A percentile compares a stretch with the other conserved stretches of the same genome.
Conservation (phyloP, 805 yeast genomes). For the Blastobotrys americana region DNA sequence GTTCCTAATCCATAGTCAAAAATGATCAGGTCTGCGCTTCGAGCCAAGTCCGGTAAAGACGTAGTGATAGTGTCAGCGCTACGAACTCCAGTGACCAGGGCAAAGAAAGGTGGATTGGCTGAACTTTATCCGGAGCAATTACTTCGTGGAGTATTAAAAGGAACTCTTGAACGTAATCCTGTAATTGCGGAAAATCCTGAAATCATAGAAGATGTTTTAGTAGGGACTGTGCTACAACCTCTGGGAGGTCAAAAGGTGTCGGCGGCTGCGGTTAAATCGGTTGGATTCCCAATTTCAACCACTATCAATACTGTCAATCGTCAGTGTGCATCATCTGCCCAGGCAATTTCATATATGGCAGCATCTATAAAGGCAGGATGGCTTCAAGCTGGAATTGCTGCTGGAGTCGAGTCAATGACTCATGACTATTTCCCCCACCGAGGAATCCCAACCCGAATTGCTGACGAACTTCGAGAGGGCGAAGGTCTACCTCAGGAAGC, state of each 20-base stretch:
- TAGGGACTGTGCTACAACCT: slow-evolving; percentile 35
- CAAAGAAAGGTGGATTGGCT: slow-evolving; percentile 35
- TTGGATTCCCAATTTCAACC: slow-evolving; percentile 32
- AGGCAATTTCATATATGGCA: slow-evolving; percentile 33
- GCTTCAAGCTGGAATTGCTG: slow-evolving; percentile 32
- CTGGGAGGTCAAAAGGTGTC: slow-evolving; percentile 36
- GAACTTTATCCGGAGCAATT: slow-evolving; percentile 28
- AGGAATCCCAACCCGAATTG: slow-evolving; percentile 33
- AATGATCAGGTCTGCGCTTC: too few relatives aligned
- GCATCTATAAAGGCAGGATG: slow-evolving; percentile 30
- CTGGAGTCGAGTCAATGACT: slow-evolving; percentile 41
- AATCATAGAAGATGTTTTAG: slow-evolving; percentile 32
- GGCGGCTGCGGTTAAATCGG: slow-evolving; percentile 32
- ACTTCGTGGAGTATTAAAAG: neutral
- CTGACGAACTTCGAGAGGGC: slow-evolving; percentile 20
- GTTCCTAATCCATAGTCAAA: too few relatives aligned
- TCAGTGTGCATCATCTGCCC: slow-evolving; percentile 38
- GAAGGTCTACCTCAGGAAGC: slow-evolving; percentile 34
- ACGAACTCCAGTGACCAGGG: slow-evolving; percentile 34
- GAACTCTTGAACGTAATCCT: slow-evolving; percentile 6
- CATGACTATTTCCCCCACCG: slow-evolving; percentile 36
- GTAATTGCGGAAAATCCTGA: slow-evolving; percentile 21
- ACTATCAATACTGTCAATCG: slow-evolving; percentile 34
- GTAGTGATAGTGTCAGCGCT: slow-evolving; percentile 34
- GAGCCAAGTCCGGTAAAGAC: slow-evolving; percentile 19